Evolutionary conservation across 1,139 yeast species (phyloP).

Genomic region (Nakaseomyces bracarensis): DNA sequence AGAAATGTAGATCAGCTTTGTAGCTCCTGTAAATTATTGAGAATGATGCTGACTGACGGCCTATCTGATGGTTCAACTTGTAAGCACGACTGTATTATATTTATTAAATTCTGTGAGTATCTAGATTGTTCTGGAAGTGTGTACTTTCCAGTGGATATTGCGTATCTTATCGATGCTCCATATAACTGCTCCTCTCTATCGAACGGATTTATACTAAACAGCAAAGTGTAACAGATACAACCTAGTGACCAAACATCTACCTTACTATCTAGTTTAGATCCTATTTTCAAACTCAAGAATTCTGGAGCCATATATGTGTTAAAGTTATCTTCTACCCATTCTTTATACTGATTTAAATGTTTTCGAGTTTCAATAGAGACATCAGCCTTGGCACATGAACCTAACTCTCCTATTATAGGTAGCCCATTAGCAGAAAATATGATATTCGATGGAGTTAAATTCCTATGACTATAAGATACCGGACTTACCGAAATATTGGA

Average conservation of each 20-base stretch:
- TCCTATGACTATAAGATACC: conserved; percentile 74
- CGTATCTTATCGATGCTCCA: conserved; percentile 75
- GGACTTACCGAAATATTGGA: conserved; percentile 6
- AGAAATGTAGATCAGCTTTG: neutral
- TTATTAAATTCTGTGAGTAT: conserved; percentile 50
- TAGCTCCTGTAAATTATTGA: conserved; percentile 15
- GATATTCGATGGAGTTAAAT: conserved; percentile 81
- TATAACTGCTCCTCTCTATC: conserved; percentile 72
- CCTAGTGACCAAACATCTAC: conserved; percentile 92
- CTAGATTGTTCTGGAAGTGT: conserved; percentile 48
- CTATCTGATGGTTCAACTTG: conserved; percentile 50
- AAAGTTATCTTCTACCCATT: conserved; percentile 77
- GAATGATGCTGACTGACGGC: conserved; percentile 48
- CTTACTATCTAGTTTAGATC: conserved; percentile 54
- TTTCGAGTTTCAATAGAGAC: conserved; percentile 48
- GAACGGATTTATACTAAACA: conserved; percentile 80
- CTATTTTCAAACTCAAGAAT: conserved; percentile 65
- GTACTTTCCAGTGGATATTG: conserved; percentile 65
- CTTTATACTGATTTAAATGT: conserved; percentile 70
- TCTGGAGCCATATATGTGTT: conserved; percentile 93
- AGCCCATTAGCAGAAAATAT: conserved; percentile 67
- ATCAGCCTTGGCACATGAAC: conserved; percentile 66
- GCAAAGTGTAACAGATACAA: conserved; percentile 65
- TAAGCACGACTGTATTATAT: conserved; percentile 52
- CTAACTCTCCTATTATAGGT: conserved; percentile 79